Percentiles rank a stretch among this genome's conserved stretches.
Evolutionary conservation across 2,329 filamentous ascomycete species (phyloP).

Genomic region (Cylindrodendrum hubeiense): DNA sequence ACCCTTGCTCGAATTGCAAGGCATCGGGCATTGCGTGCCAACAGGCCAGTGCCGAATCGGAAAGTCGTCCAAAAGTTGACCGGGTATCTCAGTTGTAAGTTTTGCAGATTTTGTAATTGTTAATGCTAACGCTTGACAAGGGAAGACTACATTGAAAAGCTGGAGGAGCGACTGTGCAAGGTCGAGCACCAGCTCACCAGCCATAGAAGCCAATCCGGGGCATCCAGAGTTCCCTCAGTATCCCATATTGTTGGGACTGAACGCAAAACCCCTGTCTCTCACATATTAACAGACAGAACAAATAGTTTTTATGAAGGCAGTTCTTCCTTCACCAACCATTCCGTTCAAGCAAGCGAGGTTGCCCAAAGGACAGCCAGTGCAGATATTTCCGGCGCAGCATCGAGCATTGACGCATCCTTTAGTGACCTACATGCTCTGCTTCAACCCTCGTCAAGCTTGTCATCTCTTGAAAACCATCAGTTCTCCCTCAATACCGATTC

Average conservation of each 20-base stretch:
- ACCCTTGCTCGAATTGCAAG: constrained; percentile 32
- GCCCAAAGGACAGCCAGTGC: constrained; percentile 3
- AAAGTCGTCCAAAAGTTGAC: constrained; percentile 17
- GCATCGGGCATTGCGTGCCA: constrained; percentile 32
- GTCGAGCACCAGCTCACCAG: constrained; percentile 23
- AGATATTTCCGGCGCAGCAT: constrained; percentile 27
- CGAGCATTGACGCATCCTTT: constrained; percentile 31
- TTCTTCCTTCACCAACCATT: constrained; percentile 35
- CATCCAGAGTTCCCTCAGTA: no score
- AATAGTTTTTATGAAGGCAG: constrained; percentile 30
- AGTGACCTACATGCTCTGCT: constrained; percentile 21
- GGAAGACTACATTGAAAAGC: not conserved
- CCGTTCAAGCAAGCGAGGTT: constrained; percentile 29
- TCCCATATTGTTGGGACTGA: not conserved
- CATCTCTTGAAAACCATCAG: not conserved
- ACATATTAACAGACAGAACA: not conserved
- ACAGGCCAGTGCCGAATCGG: constrained; percentile 21
- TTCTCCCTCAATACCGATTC: not conserved
- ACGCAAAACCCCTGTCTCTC: not conserved
- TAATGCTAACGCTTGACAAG: not conserved
- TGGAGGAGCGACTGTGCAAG: not conserved
- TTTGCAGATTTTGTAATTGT: not conserved
- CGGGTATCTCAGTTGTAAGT: not conserved
- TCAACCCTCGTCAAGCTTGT: not conserved
- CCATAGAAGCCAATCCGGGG: not conserved